Evolutionary conservation across 2,329 filamentous ascomycete genomes (phyloP), one percentile per base, ranked within the genome.

Genomic region (Helicocarpus griseus): DNA sequence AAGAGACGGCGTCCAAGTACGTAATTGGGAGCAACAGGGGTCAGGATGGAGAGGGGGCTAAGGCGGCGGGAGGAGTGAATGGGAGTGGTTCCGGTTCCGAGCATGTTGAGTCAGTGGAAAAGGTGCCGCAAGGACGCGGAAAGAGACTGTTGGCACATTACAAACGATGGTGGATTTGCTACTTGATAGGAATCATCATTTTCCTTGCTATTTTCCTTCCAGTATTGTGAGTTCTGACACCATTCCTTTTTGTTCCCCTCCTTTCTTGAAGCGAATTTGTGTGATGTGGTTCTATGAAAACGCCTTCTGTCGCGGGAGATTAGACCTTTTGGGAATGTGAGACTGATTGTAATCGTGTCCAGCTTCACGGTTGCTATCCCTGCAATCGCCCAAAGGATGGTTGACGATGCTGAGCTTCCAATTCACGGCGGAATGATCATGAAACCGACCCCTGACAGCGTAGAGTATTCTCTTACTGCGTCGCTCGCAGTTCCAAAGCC

Each of bases 151-250:
- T 17, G 24, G 14, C 14, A 2, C 41, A 44, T 44, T 44, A 29
- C n/a, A 44, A 19, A 44, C 41, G 26, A 44, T 44, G 41, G 41
- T 44, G 41, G 41, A 9, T 13, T 7, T 31, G 41, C 26, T n/a
- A 44, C 17, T 29, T 44, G 22, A 9, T 44, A 19, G 41, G 24
- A 17, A n/a, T 11, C 7, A 52, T 60, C 28, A 48, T 63, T 13
- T 59, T 63, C 26, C 50, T 61, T n/a, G 58, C 57, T 1, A 61
- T 60, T 7, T 60, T 61, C 13, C 41, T 61, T 7, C 60, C 61
- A n/a, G 46, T 63, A 1, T 58, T 63, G 59, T 63, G 53, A 50
- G 54, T n/a, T 31, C 19, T 13, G 17, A 26, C n/a, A n/a, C n/a
- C n/a, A n/a, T n/a, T n/a, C n/a, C 24, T 19, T 28, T 3, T 11